Evolutionary conservation across 176 grass and related monocot genomes (phyloP).

Genomic region (Rhynchospora breviuscula): DNA sequence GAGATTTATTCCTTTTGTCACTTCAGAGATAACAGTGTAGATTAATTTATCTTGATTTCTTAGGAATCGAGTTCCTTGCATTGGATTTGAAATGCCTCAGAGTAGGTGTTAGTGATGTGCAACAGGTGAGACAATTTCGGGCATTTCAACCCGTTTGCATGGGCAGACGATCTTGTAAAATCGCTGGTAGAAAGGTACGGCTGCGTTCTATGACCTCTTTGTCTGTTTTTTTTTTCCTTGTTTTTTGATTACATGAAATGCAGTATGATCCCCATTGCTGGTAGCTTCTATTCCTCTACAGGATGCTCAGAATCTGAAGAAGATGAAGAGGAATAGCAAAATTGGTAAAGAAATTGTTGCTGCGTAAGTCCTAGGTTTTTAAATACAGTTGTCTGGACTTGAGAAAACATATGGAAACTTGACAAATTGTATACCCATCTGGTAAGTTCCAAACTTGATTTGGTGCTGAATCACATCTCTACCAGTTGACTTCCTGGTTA

Average conservation of each 20-base stretch:
- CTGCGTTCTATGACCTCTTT: background rate
- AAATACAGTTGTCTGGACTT: background rate
- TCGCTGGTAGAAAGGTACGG: conserved; percentile 92
- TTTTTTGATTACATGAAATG: background rate
- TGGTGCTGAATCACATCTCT: background rate
- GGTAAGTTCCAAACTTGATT: background rate
- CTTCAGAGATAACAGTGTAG: background rate
- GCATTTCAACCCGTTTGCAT: conserved; percentile 70
- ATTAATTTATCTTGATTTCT: background rate
- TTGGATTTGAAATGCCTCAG: background rate
- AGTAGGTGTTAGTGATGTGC: conserved; percentile 9
- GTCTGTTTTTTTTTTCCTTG: background rate
- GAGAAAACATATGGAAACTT: background rate
- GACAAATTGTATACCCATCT: background rate
- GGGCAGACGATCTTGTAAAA: conserved; percentile 96
- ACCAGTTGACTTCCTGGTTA: background rate
- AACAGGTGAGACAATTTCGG: conserved; percentile 48
- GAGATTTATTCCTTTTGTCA: background rate
- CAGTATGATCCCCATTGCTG: background rate
- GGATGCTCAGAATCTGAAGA: conserved; percentile 92
- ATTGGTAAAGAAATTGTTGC: conserved; percentile 94
- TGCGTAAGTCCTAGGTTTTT: conserved; percentile 42
- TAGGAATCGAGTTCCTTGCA: conserved; percentile 30
- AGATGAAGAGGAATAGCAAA: conserved; percentile 98
- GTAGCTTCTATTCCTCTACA: conserved; percentile 34